Evolutionary conservation across 192 early-diverging fungal species (phyloP).

Genomic region (Phlyctochytrium planicorne): DNA sequence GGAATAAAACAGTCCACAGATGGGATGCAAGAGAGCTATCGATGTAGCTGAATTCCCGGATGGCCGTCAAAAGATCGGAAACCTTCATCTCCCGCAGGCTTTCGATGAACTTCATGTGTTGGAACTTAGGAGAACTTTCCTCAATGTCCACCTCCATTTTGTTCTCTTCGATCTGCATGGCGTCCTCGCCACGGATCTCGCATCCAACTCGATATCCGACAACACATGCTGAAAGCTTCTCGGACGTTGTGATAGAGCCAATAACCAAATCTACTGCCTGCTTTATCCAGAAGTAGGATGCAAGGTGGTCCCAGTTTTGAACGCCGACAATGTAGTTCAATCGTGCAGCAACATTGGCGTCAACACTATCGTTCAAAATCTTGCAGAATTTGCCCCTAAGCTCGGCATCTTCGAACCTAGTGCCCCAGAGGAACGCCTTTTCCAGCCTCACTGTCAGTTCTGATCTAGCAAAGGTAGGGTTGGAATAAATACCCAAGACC

Average conservation of each 20-base stretch:
- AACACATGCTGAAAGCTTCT: slow-evolving; percentile 24
- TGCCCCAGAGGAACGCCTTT: slow-evolving; percentile 91
- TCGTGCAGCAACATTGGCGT: slow-evolving; percentile 56
- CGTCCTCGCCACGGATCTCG: slow-evolving; percentile 43
- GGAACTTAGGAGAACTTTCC: background rate
- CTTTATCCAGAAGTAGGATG: slow-evolving; percentile 85
- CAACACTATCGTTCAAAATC: slow-evolving; percentile 76
- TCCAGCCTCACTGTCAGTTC: slow-evolving; percentile 94
- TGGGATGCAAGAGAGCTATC: slow-evolving; percentile 62
- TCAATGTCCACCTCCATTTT: slow-evolving; percentile 15
- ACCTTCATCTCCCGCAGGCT: slow-evolving; percentile 50
- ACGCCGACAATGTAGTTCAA: slow-evolving; percentile 86
- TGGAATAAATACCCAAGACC: slow-evolving; percentile 88
- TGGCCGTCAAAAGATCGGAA: slow-evolving; percentile 32
- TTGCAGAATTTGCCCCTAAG: slow-evolving; percentile 78
- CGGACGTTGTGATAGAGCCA: slow-evolving; percentile 42
- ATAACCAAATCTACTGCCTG: slow-evolving; percentile 88
- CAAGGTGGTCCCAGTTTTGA: slow-evolving; percentile 95
- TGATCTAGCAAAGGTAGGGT: slow-evolving; percentile 76
- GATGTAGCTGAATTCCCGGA: slow-evolving; percentile 41
- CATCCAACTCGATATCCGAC: slow-evolving; percentile 33
- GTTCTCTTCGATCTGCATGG: slow-evolving; percentile 33
- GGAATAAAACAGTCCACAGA: slow-evolving; percentile 86
- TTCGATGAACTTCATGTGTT: slow-evolving; percentile 65
- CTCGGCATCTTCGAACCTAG: slow-evolving; percentile 73